Evolutionary conservation across 2,329 filamentous ascomycete genomes (phyloP), one percentile per base, ranked within the genome.

Genomic region (Aspergillus oerlinghausenensis): DNA sequence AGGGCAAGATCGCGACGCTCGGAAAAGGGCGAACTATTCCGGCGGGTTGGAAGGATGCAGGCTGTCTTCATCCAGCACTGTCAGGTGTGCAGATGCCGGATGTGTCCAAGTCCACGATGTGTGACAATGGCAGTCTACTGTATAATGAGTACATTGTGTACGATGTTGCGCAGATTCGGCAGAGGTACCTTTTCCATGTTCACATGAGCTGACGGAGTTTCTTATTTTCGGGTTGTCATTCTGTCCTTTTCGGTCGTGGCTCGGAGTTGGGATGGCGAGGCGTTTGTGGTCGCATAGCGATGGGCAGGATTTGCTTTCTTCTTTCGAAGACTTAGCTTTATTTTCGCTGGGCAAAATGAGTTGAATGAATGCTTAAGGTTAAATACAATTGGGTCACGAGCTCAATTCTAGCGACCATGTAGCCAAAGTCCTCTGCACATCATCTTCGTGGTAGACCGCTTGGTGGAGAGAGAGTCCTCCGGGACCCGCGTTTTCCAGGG

Each of bases 21-120:
- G 90, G 90, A 8, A 80, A 84, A 68, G 91, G 91, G 2, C 62
- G 51, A 4, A 86, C 77, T 0, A 85, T 84, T 0, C 91, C 90
- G 0, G 76, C 71, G 19, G 77, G 77, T 47, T 95, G 90, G 90
- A 90, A 90, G 70, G 90, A 95, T 70, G 90, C 89, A 0, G 76
- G 75, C 2, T 82, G 79, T 52, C 81, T 92, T 7, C 82, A 91
- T 63, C 76, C 82, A 2, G 79, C 81, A 2, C 75, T 95, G 47
- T 76, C 82, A 56, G 90, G 90, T 0, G 80, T 90, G 43, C 80
- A 79, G 65, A 92, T 95, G 68, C 76, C 74, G 1, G 71, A 77
- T 60, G 62, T 67, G 6, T 26, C 55, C 3, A 29, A 45, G 4
- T 50, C 57, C 1, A n/a, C 9, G 10, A 10, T 55, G 0, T 10